A percentile compares a stretch with the other conserved stretches of the same genome.
These are phyloP conservation scores for Neonectria neomacrospora DNA, from an alignment of 2,329 filamentous ascomycete genomes.

Conservation along the genomic window DNA sequence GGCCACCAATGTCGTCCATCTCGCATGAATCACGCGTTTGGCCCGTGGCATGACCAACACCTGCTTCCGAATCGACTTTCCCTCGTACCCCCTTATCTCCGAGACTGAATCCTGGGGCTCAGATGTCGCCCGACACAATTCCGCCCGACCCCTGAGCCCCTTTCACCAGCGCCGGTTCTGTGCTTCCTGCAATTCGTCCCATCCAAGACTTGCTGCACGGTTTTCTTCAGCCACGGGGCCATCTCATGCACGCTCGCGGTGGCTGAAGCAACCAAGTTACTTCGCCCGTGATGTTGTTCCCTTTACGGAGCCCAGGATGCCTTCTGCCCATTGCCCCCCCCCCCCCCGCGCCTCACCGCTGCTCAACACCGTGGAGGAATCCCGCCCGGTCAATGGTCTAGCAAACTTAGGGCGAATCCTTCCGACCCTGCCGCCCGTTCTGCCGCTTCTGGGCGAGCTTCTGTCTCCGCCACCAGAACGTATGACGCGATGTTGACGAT, in stretches of 20 bases:
- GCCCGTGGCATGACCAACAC: conserved; percentile 1
- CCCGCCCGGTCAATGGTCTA: background rate
- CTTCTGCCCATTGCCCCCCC: background rate
- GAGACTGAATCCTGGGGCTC: conserved; percentile 12
- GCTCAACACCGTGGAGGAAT: conserved; percentile 1
- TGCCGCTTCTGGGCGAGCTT: conserved; percentile 12
- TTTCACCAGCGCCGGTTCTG: background rate
- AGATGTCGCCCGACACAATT: conserved; percentile 6
- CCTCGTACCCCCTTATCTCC: background rate
- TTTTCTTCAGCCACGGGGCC: background rate
- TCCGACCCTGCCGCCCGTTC: conserved; percentile 10
- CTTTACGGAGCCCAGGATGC: background rate
- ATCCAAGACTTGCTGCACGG: background rate
- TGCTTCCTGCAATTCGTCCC: conserved; percentile 6
- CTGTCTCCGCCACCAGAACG: conserved; percentile 16
- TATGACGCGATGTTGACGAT: background rate
- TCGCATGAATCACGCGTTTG: conserved; percentile 2
- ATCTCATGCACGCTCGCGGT: background rate
- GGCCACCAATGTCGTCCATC: background rate
- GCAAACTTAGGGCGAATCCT: conserved; percentile 12
- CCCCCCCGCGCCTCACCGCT: background rate
- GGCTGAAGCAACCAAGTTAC: background rate
- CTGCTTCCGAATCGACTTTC: conserved; percentile 3
- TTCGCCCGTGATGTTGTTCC: background rate
- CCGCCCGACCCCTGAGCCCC: conserved; percentile 12